phyloP scores from a whole-genome alignment of 768 basidiomycete species.

The Rhodotorula paludigena region DNA sequence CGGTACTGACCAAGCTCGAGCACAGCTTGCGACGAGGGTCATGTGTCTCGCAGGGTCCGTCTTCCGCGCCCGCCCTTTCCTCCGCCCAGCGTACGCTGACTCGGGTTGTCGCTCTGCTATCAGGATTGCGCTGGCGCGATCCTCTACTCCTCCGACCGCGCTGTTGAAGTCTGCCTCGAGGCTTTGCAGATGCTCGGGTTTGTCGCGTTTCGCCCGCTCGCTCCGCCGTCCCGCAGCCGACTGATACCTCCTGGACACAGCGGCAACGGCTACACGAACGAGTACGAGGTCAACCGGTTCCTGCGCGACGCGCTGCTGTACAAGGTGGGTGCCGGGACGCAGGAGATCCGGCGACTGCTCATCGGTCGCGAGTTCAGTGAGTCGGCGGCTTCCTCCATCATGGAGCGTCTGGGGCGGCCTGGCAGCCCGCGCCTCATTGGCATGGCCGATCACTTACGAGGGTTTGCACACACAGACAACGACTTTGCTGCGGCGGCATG shows the following conservation, averaged over 20 bases:
- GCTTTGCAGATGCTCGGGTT: conserved; percentile 39
- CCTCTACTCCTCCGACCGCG: conserved; percentile 83
- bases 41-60: conserved; percentile 46
- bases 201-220: neutral
- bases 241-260: conserved; percentile 46
- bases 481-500: conserved; percentile 1
- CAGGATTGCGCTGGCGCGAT: conserved; percentile 96
- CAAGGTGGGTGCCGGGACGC: conserved; percentile 92
- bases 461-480: neutral
- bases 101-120: rapidly evolving
- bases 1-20: no score
- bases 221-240: neutral
- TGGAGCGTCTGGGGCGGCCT: neutral
- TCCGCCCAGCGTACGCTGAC: neutral
- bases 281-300: conserved; percentile 83
- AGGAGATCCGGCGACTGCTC: conserved; percentile 55
- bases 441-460: neutral
- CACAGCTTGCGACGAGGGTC: conserved; percentile 41
- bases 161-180: conserved; percentile 73
- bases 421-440: conserved; percentile 49
- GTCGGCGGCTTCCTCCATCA: neutral
- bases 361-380: conserved; percentile 81
- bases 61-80: neutral
- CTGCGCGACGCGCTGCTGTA: conserved; percentile 82
- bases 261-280: conserved; percentile 83